Percentiles rank a stretch among this genome's conserved stretches.
These are phyloP conservation scores for Phytopythium vexans DNA, from an alignment of 352 stramenopile genomes.

Conservation along the genomic window DNA sequence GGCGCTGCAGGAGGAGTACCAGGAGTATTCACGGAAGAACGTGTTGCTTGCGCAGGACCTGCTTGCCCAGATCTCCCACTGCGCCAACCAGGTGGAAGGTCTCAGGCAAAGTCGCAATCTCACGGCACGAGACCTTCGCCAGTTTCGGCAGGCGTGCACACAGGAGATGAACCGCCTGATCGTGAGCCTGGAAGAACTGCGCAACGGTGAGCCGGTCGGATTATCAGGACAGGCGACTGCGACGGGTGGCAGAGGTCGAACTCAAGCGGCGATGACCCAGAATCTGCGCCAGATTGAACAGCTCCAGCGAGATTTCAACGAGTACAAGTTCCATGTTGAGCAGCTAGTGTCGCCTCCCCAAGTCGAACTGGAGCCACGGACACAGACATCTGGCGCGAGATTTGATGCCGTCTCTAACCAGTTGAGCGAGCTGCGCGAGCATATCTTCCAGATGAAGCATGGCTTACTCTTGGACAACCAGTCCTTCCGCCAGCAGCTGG, in stretches of 20 bases:
- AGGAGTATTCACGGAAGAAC: conserved; percentile 40
- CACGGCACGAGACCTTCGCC: conserved; percentile 34
- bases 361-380: too few relatives aligned
- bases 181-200: conserved; percentile 33
- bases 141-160: conserved; percentile 37
- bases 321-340: conserved; percentile 6
- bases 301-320: conserved; percentile 19
- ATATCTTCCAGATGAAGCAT: conserved; percentile 58
- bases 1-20: conserved; percentile 42
- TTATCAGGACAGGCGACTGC: background rate
- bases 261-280: conserved; percentile 5
- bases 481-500: conserved; percentile 39
- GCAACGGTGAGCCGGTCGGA: conserved; percentile 6
- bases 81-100: conserved; percentile 43
- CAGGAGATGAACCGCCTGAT: conserved; percentile 45
- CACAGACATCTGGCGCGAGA: background rate
- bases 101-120: conserved; percentile 29
- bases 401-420: conserved; percentile 46
- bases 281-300: conserved; percentile 19
- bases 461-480: conserved; percentile 45
- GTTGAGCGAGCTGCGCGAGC: conserved; percentile 37
- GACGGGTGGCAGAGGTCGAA: conserved; percentile 11
- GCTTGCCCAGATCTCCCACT: conserved; percentile 46
- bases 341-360: too few relatives aligned
- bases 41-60: conserved; percentile 45